A percentile compares a stretch with the other conserved stretches of the same genome.
Evolutionary conservation across 768 basidiomycete species (phyloP).

Genomic region (Cantharellus cinnabarinus): DNA sequence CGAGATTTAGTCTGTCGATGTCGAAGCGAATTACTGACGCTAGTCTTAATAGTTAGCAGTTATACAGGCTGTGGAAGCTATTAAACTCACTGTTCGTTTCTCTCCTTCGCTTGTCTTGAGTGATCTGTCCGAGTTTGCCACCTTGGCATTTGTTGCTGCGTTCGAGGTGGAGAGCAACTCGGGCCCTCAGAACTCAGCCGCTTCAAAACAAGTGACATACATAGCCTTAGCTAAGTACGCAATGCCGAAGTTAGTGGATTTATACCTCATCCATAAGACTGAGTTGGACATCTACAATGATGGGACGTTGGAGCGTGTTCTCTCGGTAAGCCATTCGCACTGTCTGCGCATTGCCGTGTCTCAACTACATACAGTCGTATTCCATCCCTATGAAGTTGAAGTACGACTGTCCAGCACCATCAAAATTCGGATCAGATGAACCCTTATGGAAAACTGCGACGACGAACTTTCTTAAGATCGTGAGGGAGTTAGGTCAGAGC

Average conservation of each 20-base stretch:
- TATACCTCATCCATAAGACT: constrained; percentile 49
- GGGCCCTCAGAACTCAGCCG: constrained; percentile 6
- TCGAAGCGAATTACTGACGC: not conserved
- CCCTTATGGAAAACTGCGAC: constrained; percentile 97
- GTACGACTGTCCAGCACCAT: constrained; percentile 82
- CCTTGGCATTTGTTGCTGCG: constrained; percentile 69
- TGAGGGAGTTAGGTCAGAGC: constrained; percentile 40
- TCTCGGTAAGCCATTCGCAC: constrained; percentile 34
- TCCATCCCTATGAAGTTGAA: constrained; percentile 84
- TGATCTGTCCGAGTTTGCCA: constrained; percentile 70
- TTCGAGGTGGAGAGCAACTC: constrained; percentile 30
- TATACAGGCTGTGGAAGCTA: constrained; percentile 42
- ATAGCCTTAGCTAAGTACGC: constrained; percentile 74
- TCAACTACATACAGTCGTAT: constrained; percentile 35
- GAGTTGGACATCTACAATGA: constrained; percentile 45
- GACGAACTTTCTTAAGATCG: constrained; percentile 47
- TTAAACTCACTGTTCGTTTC: constrained; percentile 43
- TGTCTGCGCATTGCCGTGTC: not conserved
- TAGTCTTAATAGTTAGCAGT: constrained; percentile 35
- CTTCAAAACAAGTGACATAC: constrained; percentile 57
- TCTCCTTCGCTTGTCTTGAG: constrained; percentile 54
- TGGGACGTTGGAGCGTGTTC: constrained; percentile 66
- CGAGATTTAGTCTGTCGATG: constrained; percentile 14
- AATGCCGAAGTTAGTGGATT: constrained; percentile 67
- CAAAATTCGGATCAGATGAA: constrained; percentile 66